Evolutionary conservation across 257 asterid genomes (phyloP), one percentile per base, ranked within the genome.

Genomic region (Echium plantagineum): DNA sequence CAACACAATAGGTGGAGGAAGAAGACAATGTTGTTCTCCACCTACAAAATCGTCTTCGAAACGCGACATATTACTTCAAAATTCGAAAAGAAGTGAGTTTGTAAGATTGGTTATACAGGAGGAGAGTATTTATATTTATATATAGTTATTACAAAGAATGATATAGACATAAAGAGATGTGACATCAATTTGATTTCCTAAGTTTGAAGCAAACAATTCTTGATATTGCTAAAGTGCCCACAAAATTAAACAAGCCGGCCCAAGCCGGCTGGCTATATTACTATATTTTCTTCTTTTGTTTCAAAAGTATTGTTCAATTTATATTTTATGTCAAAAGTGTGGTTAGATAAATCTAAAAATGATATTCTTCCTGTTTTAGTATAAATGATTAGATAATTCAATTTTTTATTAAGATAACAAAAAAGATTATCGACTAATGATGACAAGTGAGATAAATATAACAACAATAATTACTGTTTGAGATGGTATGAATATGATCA

Each of bases 1-100:
- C 52, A 91, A 70, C 47, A 77, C 82, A 60, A 87, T 57, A 67
- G 94, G 94, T 74, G 85, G 73, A n/a, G 74, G 74, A 68, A 83
- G 69, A 69, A 65, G 3, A 42, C 17, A 55, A 61, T 71, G 58
- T 62, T 78, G 81, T 63, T 73, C 83, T 6, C 21, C 78, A 64
- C 69, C 67, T 66, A 68, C 42, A 13, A 10, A 10, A 9, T 42
- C 49, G 30, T 70, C 85, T 51, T 80, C 75, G 51, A 81, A 16
- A 19, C 70, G 73, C 55, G 61, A 63, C 90, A 82, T 74, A 53
- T 75, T 80, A 0, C 1, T 5, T 42, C 10, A 35, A 35, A 35
- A 35, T 35, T 35, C 47, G 7, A 28, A 35, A 35, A 7, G 15
- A 35, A 35, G 10, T 35, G 47, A 35, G 47, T 35, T 35, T 35